Evolutionary conservation across 768 basidiomycete genomes (phyloP), one percentile per base, ranked within the genome.

Genomic region (Trametes sanguinea): DNA sequence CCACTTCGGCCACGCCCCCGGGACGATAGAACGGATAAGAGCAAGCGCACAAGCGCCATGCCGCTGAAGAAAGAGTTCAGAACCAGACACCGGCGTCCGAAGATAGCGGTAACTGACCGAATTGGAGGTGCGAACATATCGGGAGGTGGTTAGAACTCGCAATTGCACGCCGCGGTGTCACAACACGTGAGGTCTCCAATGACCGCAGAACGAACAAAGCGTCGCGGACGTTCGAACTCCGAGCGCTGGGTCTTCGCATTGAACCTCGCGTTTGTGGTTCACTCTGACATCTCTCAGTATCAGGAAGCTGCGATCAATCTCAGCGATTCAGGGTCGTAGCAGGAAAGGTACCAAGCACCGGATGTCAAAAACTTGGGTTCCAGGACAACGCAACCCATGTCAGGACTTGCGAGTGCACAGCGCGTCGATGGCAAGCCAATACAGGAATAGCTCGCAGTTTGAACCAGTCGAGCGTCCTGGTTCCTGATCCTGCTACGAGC

Each of bases 141-240:
- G 6, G 40, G 46, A 53, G 46, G 37, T 37, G 27, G 7, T 17
- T 10, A 39, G 22, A 13, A 45, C 50, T 46, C 39, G 42, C 61
- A 44, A 32, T 46, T 52, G 44, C 29, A 32, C 40, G 42, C 51
- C 61, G 61, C 61, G 61, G 55, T 45, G 50, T 51, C 52, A 57
- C 55, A 51, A 57, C 61, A 50, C 51, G 35, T 37, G 22, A 16
- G 60, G 42, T 14, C 14, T 37, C n/a, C 50, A n/a, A 5, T 16
- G 33, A 62, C 33, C 51, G 22, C 40, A 51, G 42, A n/a, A 42
- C 39, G 22, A 13, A 44, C 35, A 50, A 57, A 57, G 39, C 55
- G 47, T 62, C 61, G 61, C 61, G 61, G 61, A 62, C 53, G 61
- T 46, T 39, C 51, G 54, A 39, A 43, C 43, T 4, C 30, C 33